phyloP scores from a whole-genome alignment of 345 rosid genomes.

The Sisymbrium irio region DNA sequence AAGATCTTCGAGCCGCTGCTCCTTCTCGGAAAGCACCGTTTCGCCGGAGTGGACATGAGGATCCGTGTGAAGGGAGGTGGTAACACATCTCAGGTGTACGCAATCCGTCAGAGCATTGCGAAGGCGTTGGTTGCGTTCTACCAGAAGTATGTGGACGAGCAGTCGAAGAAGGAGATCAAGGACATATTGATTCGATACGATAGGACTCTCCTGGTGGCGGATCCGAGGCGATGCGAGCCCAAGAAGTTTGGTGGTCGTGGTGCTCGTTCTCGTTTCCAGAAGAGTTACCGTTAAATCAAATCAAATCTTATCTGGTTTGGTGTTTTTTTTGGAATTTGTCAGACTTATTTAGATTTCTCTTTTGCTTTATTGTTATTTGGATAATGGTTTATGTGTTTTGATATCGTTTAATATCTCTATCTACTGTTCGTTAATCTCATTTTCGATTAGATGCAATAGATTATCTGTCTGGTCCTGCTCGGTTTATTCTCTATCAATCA shows the following conservation, averaged over 20 bases:
- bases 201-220: constrained; percentile 82
- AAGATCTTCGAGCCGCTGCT: constrained; percentile 76
- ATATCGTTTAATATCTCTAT: no score
- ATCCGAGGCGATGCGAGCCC: constrained; percentile 88
- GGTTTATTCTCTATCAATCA: no score
- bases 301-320: not conserved
- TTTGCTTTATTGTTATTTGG: not conserved
- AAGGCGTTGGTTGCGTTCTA: constrained; percentile 80
- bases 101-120: constrained; percentile 89
- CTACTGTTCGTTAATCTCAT: no score
- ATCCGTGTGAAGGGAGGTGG: constrained; percentile 84
- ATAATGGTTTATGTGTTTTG: not conserved
- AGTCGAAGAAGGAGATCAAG: constrained; percentile 84
- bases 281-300: constrained; percentile 81
- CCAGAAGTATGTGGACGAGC: constrained; percentile 88
- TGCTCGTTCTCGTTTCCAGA: constrained; percentile 90
- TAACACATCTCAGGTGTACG: constrained; percentile 86
- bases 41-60: constrained; percentile 86
- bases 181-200: constrained; percentile 76
- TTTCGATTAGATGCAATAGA: no score
- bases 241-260: constrained; percentile 95
- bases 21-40: constrained; percentile 72
- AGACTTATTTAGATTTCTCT: constrained; percentile 9
- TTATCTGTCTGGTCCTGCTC: no score
- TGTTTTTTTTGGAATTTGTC: not conserved